A percentile compares a stretch with the other conserved stretches of the same genome.
Evolutionary conservation across 345 rosid species (phyloP).

Genomic region (Diplotaxis tenuifolia): DNA sequence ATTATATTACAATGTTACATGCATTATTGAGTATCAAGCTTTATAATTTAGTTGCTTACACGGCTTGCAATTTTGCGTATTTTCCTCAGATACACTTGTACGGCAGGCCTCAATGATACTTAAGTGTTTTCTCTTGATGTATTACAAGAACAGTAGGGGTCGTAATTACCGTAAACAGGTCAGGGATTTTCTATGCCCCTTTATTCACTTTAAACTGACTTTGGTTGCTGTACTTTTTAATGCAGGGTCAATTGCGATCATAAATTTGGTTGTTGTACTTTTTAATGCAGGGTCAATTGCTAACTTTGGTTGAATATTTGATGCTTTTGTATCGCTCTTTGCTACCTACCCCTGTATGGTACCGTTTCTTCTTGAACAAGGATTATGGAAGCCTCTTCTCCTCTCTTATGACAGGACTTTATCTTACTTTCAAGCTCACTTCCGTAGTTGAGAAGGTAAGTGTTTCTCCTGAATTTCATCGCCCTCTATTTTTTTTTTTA

Average conservation of each 20-base stretch:
- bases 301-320: conserved; percentile 69
- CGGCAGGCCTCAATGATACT: conserved; percentile 89
- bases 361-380: conserved; percentile 83
- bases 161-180: conserved; percentile 96
- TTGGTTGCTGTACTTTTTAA: background rate
- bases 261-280: background rate
- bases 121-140: conserved; percentile 83
- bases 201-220: conserved; percentile 1
- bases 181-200: conserved; percentile 1
- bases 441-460: conserved; percentile 74
- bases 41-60: conserved; percentile 20
- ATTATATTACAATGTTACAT: background rate
- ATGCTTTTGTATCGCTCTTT: conserved; percentile 73
- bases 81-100: conserved; percentile 77
- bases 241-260: conserved; percentile 65
- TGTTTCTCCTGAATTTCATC: background rate
- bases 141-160: conserved; percentile 94
- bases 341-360: conserved; percentile 89
- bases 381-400: conserved; percentile 88
- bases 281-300: conserved; percentile 69
- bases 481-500: background rate
- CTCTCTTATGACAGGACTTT: conserved; percentile 73
- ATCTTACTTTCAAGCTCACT: conserved; percentile 83
- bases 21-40: background rate
- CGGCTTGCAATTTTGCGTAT: background rate